Evolutionary conservation across 1,284 basidiomycete species (phyloP).

Genomic region (Neonothopanus nambi): DNA sequence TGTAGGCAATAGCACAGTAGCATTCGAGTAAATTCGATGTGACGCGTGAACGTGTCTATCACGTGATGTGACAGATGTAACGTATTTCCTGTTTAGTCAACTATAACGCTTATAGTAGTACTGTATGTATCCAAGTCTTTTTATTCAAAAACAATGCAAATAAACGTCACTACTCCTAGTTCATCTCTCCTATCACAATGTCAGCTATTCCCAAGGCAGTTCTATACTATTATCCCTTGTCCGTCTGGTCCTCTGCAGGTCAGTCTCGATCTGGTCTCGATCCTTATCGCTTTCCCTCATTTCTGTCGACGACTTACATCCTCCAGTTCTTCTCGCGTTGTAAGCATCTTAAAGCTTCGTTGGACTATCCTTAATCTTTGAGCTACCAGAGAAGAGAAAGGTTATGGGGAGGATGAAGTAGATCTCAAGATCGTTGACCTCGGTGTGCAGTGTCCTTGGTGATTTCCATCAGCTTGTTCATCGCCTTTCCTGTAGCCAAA

Average conservation of each 20-base stretch:
- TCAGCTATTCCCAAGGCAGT: constrained; percentile 54
- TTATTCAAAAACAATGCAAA: too few species aligned
- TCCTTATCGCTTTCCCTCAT: background rate
- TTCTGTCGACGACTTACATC: constrained; percentile 1
- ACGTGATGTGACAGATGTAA: too few species aligned
- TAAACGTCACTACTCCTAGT: constrained; percentile 6
- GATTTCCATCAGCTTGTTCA: background rate
- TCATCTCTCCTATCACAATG: constrained; percentile 6
- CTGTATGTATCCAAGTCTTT: too few species aligned
- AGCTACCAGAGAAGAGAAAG: constrained; percentile 62
- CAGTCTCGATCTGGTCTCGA: constrained; percentile 24
- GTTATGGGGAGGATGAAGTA: constrained; percentile 69
- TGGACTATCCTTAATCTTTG: too few species aligned
- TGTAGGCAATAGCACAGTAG: too few species aligned
- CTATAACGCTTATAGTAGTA: too few species aligned
- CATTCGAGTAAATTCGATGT: too few species aligned
- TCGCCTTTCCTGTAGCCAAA: constrained; percentile 41
- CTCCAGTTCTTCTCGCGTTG: constrained; percentile 49
- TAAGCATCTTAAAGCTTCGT: constrained; percentile 29
- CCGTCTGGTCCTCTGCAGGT: constrained; percentile 67
- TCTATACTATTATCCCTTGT: constrained; percentile 55
- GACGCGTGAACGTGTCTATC: too few species aligned
- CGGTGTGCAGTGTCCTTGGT: constrained; percentile 35
- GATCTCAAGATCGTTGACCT: constrained; percentile 64
- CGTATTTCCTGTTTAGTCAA: too few species aligned